A percentile compares a stretch with the other conserved stretches of the same genome.
phyloP scores from a whole-genome alignment of 2,329 filamentous ascomycete species.

The Pseudohalonectria lignicola region DNA sequence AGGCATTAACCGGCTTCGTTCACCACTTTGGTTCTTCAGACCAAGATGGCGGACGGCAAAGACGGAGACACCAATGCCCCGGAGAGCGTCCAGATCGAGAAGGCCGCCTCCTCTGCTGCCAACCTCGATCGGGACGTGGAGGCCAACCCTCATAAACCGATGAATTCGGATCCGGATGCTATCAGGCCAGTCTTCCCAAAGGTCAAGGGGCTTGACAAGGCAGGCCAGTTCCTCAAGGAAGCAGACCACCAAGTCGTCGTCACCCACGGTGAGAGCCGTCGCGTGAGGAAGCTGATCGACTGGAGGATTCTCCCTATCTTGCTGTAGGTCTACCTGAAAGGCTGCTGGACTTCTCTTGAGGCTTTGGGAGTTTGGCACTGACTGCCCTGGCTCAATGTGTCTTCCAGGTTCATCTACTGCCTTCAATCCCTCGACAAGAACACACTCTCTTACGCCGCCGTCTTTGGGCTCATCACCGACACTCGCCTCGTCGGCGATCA shows the following conservation, averaged over 20 bases:
- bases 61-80: neutral
- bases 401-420: slow-evolving; percentile 10
- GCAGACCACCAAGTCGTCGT: slow-evolving; percentile 23
- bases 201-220: slow-evolving; percentile 2
- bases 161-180: neutral
- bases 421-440: slow-evolving; percentile 12
- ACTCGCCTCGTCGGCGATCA: slow-evolving; percentile 8
- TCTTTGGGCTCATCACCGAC: slow-evolving; percentile 10
- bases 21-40: no score
- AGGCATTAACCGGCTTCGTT: no score
- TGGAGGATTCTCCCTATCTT: slow-evolving; percentile 34
- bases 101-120: no score
- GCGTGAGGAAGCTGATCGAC: slow-evolving; percentile 39
- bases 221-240: slow-evolving; percentile 3
- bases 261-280: slow-evolving; percentile 38
- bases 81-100: neutral
- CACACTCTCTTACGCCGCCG: slow-evolving; percentile 11
- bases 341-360: no score
- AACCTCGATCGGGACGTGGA: no score
- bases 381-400: no score
- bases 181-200: neutral
- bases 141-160: neutral
- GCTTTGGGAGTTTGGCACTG: no score
- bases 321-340: no score
- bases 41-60: neutral